These are phyloP conservation scores for Ceratocystis albifundus DNA, from an alignment of 2,329 filamentous ascomycete species.

Conservation along the genomic window DNA sequence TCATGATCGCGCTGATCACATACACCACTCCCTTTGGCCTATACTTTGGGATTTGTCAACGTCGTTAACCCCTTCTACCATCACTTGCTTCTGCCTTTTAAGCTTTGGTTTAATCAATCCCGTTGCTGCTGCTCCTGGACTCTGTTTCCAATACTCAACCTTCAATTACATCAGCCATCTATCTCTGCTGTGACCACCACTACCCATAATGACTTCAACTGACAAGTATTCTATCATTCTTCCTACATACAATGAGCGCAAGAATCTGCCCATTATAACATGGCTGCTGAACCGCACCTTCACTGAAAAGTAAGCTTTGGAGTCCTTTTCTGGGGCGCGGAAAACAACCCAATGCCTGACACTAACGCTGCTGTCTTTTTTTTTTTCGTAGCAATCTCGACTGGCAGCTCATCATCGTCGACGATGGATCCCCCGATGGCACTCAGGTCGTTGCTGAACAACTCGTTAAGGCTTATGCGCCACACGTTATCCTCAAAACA, in stretches of 20 bases:
- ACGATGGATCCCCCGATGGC: conserved; percentile 94
- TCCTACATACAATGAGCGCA: conserved; percentile 96
- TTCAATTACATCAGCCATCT: not conserved
- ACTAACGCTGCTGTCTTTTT: not conserved
- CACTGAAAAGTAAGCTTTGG: conserved; percentile 58
- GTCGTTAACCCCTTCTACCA: not conserved
- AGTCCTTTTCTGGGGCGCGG: not conserved
- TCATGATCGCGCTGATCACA: not conserved
- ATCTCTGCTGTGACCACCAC: not conserved
- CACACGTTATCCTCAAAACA: conserved; percentile 71
- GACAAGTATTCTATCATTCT: conserved; percentile 95
- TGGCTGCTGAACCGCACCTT: conserved; percentile 92
- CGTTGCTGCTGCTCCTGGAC: not conserved
- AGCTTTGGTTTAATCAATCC: not conserved
- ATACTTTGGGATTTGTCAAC: not conserved
- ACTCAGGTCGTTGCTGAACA: conserved; percentile 85
- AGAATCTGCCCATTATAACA: conserved; percentile 88
- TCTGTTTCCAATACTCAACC: not conserved
- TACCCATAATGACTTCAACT: conserved; percentile 37
- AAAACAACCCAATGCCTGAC: not conserved
- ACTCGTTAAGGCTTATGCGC: conserved; percentile 72
- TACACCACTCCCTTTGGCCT: not conserved
- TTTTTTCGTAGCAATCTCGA: conserved; percentile 59
- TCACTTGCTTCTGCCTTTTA: conserved; percentile 1
- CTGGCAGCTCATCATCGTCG: conserved; percentile 96